phyloP scores from a whole-genome alignment of 2,329 filamentous ascomycete genomes.

The Zopfia rhizophila region DNA sequence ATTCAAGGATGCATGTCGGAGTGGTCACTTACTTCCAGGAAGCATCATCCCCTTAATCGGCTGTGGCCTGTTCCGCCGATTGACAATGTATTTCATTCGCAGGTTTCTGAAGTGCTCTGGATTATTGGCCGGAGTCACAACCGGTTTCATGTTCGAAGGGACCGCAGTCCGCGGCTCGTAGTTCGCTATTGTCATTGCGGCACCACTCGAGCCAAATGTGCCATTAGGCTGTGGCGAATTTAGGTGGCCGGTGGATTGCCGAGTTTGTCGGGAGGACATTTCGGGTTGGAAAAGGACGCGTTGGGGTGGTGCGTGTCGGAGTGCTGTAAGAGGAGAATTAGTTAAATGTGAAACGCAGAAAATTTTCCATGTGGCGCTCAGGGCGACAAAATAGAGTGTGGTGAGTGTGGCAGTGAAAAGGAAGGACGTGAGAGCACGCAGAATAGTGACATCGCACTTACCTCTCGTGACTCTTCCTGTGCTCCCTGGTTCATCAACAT shows the following conservation, averaged over 20 bases:
- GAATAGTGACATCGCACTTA: conserved; percentile 29
- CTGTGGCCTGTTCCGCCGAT: conserved; percentile 51
- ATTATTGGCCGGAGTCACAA: conserved; percentile 79
- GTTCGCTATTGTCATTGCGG: conserved; percentile 69
- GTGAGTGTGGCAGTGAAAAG: not conserved
- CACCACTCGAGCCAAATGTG: conserved; percentile 43
- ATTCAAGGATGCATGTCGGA: conserved; percentile 7
- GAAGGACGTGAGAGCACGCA: no score
- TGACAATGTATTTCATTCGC: conserved; percentile 62
- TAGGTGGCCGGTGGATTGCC: conserved; percentile 58
- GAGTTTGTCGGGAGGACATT: conserved; percentile 71
- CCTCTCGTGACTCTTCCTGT: conserved; percentile 50
- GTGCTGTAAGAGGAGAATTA: conserved; percentile 56
- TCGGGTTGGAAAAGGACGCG: conserved; percentile 88
- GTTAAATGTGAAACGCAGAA: conserved; percentile 26
- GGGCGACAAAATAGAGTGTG: not conserved
- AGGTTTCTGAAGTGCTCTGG: conserved; percentile 73
- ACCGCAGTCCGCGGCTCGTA: conserved; percentile 75
- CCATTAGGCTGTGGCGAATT: conserved; percentile 58
- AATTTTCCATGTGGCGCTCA: no score
- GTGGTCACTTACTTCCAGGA: conserved; percentile 68
- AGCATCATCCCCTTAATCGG: conserved; percentile 65
- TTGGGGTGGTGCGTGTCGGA: conserved; percentile 86
- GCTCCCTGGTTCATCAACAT: conserved; percentile 60
- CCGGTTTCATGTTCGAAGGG: conserved; percentile 75